These are phyloP conservation scores for Neopestalotiopsis rosae DNA, from an alignment of 2,329 filamentous ascomycete genomes.

Conservation along the genomic window DNA sequence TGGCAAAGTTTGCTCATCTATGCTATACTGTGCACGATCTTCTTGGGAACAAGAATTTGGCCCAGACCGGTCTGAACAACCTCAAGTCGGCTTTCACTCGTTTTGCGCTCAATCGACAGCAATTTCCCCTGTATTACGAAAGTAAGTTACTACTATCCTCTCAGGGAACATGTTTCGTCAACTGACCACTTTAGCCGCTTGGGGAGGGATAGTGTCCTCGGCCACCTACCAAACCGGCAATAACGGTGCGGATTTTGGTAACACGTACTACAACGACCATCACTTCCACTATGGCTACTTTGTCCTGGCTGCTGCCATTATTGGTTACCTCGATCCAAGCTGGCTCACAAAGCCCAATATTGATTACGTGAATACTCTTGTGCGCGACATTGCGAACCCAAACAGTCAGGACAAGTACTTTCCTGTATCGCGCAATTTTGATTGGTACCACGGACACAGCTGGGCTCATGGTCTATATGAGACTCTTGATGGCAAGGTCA, in stretches of 20 bases:
- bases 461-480: slow-evolving; percentile 86
- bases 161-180: not conserved
- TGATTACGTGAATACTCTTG: slow-evolving; percentile 81
- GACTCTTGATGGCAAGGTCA: slow-evolving; percentile 72
- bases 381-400: slow-evolving; percentile 84
- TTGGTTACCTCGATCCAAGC: slow-evolving; percentile 75
- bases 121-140: slow-evolving; percentile 70
- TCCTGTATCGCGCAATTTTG: slow-evolving; percentile 82
- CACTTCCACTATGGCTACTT: slow-evolving; percentile 88
- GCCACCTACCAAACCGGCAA: slow-evolving; percentile 75
- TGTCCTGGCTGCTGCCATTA: slow-evolving; percentile 83
- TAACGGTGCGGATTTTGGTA: slow-evolving; percentile 82
- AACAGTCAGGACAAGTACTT: slow-evolving; percentile 74
- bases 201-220: slow-evolving; percentile 82
- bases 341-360: slow-evolving; percentile 75
- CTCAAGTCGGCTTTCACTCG: slow-evolving; percentile 70
- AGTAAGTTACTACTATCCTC: slow-evolving; percentile 43
- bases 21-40: slow-evolving; percentile 70
- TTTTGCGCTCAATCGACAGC: slow-evolving; percentile 72
- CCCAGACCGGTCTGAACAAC: slow-evolving; percentile 61
- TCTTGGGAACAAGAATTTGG: slow-evolving; percentile 61
- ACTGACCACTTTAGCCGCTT: slow-evolving; percentile 53
- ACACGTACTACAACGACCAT: slow-evolving; percentile 81
- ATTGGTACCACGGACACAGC: slow-evolving; percentile 94
- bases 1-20: slow-evolving; percentile 78